Evolutionary conservation across 352 stramenopile species (phyloP).

Genomic region (Phytophthora parvispora): DNA sequence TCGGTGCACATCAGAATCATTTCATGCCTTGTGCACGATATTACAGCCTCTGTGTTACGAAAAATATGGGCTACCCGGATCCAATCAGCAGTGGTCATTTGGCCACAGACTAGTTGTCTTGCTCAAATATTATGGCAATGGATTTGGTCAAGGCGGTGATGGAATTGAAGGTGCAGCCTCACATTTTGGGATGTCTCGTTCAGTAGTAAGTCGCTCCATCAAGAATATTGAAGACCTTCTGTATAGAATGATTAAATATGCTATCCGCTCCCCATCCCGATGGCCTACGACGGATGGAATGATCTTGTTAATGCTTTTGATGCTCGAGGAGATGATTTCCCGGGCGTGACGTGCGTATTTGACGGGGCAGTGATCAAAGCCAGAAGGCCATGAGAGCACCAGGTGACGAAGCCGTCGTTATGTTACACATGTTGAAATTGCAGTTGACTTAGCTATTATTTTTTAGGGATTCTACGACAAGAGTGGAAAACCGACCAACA

Average conservation of each 20-base stretch:
- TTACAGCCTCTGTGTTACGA: background rate
- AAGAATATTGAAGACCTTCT: constrained; percentile 8
- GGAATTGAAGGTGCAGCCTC: background rate
- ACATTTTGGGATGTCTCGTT: background rate
- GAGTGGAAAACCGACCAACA: constrained; percentile 4
- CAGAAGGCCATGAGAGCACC: background rate
- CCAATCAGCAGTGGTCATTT: background rate
- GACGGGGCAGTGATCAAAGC: constrained; percentile 6
- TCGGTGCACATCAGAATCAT: background rate
- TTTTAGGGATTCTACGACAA: constrained; percentile 7
- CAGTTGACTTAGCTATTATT: background rate
- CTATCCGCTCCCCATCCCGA: constrained; percentile 3
- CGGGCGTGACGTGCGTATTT: constrained; percentile 9
- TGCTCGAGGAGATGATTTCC: background rate
- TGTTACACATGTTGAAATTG: background rate
- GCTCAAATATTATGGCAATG: background rate
- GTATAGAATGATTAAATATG: constrained; percentile 9
- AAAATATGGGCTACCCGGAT: background rate
- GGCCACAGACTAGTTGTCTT: background rate
- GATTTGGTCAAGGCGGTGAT: background rate
- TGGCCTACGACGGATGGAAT: background rate
- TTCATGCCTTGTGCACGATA: background rate
- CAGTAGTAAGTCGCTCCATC: background rate
- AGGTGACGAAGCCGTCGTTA: background rate
- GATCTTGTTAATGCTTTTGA: constrained; percentile 4